These are phyloP conservation scores for Echinosophora koreensis DNA, from an alignment of 306 rosid genomes.

Conservation along the genomic window DNA sequence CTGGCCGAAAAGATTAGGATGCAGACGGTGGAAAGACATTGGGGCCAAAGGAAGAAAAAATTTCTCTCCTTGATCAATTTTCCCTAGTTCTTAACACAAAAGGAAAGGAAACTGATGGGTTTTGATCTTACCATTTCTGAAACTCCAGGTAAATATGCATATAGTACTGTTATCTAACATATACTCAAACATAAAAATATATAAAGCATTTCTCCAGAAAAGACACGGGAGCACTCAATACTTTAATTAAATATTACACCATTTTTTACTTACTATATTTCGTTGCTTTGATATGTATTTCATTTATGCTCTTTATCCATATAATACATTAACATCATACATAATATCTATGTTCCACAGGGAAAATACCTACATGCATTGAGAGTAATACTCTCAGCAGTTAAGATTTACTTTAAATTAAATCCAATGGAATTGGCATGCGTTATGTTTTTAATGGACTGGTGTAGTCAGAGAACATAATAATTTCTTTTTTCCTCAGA, in stretches of 20 bases:
- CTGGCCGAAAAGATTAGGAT: neutral
- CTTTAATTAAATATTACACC: neutral
- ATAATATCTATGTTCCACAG: neutral
- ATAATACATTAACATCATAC: neutral
- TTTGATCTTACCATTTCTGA: constrained; percentile 24
- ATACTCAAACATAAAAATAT: constrained; percentile 15
- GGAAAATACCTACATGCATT: neutral
- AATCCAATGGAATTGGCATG: constrained; percentile 12
- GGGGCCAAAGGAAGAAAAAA: constrained; percentile 8
- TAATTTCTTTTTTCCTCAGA: neutral
- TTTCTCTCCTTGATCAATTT: constrained; percentile 5
- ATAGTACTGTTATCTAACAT: neutral
- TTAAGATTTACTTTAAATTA: neutral
- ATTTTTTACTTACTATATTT: neutral
- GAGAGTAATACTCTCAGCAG: neutral
- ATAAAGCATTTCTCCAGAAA: neutral
- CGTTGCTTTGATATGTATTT: constrained; percentile 8
- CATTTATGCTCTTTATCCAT: neutral
- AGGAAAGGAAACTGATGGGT: constrained; percentile 4
- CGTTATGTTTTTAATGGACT: neutral
- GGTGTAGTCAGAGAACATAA: neutral
- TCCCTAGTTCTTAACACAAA: constrained; percentile 11
- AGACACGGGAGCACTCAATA: neutral
- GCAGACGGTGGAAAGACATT: neutral
- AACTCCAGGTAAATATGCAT: neutral